Percentiles rank a stretch among this genome's conserved stretches.
Conservation (phyloP, 2,329 filamentous ascomycete species). For the Penicillium frequentans region DNA sequence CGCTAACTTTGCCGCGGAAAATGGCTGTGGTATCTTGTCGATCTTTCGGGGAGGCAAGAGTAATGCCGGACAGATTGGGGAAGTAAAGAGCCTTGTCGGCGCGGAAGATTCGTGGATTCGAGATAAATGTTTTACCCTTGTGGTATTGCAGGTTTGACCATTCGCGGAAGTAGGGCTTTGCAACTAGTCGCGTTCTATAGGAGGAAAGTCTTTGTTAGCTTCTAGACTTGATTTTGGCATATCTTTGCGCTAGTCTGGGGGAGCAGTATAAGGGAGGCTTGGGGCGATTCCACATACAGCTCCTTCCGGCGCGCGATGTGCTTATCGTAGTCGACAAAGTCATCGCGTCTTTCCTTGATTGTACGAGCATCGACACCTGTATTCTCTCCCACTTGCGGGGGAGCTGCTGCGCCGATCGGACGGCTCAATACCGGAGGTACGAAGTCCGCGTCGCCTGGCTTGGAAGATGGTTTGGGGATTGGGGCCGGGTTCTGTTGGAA, state of each 20-base stretch:
- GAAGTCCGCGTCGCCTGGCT: constrained; percentile 45
- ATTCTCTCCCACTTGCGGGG: constrained; percentile 78
- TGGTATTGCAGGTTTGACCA: constrained; percentile 81
- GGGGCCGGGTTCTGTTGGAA: constrained; percentile 31
- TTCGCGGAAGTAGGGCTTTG: constrained; percentile 92
- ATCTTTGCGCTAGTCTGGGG: background rate
- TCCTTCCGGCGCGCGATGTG: constrained; percentile 74
- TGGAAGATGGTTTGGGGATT: constrained; percentile 11
- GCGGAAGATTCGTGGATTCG: constrained; percentile 81
- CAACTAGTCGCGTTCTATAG: constrained; percentile 68
- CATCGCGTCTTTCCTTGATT: constrained; percentile 67
- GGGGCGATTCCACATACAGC: constrained; percentile 54
- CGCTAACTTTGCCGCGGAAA: constrained; percentile 69
- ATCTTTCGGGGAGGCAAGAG: constrained; percentile 61
- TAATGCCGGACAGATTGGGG: constrained; percentile 83
- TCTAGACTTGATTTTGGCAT: background rate
- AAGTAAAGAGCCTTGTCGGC: constrained; percentile 83
- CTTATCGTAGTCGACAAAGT: constrained; percentile 82
- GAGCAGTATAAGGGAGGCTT: background rate
- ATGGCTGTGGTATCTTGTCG: constrained; percentile 71
- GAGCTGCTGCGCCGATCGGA: constrained; percentile 77
- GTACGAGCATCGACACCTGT: constrained; percentile 70
- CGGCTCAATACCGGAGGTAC: constrained; percentile 58
- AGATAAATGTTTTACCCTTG: constrained; percentile 88
- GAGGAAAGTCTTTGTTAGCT: background rate